Conservation (phyloP, 2,329 filamentous ascomycete species). For the Ophiostoma sp. region DNA sequence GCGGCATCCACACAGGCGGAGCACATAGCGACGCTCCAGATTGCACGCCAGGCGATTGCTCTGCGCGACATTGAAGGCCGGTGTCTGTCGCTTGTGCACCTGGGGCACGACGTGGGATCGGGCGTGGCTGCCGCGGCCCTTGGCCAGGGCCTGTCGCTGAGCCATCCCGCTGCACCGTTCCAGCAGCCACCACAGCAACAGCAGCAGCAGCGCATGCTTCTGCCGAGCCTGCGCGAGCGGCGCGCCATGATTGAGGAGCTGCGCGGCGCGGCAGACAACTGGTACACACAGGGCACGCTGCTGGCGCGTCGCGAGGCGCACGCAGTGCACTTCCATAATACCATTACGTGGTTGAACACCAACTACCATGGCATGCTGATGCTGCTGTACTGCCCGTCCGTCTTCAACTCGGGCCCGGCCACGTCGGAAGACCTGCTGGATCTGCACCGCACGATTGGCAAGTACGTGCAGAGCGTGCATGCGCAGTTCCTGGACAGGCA, state of each 20-base stretch:
- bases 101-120: neutral
- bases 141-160: neutral
- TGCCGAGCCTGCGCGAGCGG: slow-evolving; percentile 31
- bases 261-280: slow-evolving; percentile 41
- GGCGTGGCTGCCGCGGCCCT: neutral
- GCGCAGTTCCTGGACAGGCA: slow-evolving; percentile 41
- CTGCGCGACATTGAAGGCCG: slow-evolving; percentile 41
- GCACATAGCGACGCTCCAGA: slow-evolving; percentile 40
- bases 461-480: slow-evolving; percentile 40
- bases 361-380: slow-evolving; percentile 43
- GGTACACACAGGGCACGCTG: slow-evolving; percentile 44
- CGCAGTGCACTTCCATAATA: slow-evolving; percentile 43
- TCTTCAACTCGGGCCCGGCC: slow-evolving; percentile 37
- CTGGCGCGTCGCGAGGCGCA: slow-evolving; percentile 40
- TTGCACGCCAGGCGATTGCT: slow-evolving; percentile 42
- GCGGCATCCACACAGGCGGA: slow-evolving; percentile 37
- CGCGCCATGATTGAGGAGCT: slow-evolving; percentile 35
- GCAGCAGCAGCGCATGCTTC: slow-evolving; percentile 6
- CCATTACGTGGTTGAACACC: slow-evolving; percentile 42
- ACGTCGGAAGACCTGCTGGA: slow-evolving; percentile 33
- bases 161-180: slow-evolving; percentile 11
- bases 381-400: slow-evolving; percentile 41
- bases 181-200: slow-evolving; percentile 9
- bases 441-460: slow-evolving; percentile 38
- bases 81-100: slow-evolving; percentile 37